Base-by-base conservation (phyloP, 805 yeast genomes). In the Candida sonorensis region DNA sequence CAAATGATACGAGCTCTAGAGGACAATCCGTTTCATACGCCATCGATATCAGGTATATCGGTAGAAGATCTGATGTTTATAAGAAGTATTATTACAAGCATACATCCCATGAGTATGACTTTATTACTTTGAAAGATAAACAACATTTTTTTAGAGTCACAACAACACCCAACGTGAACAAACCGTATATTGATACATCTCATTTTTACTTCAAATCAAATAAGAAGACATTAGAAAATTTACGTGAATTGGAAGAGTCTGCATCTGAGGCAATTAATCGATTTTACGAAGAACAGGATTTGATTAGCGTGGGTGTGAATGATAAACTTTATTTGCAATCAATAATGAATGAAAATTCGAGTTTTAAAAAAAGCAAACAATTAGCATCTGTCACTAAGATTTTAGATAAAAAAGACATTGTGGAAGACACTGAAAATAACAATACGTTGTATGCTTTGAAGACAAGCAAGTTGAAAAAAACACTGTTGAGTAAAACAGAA, bases 21-120 rank as follows among this genome's bases (percentile, higher is more conserved):
- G 68, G 53, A 15, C 44, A 46, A 18, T 69, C 76, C 23, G 53
- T 75, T n/a, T 57, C 68, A 18, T 75, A 75, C 44, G 60, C 72
- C 3, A 60, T 76, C 13, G 75, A 69, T 38, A 74, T 75, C n/a
- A 66, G 67, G 35, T 56, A 75, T 27, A 69, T 75, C 17, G 81
- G 77, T 32, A 59, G 63, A 35, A 53, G 57, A 2, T 52, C 57
- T n/a, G 56, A 56, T 9, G 24, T 30, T 12, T 49, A 50, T 30
- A 48, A 49, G 34, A 39, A 42, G 30, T 50, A 27, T 20, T 49
- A 49, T 31, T 28, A 31, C n/a, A 26, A 28, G 4, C 22, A 37
- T 23, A 42, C 49, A 4, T 28, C 39, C n/a, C 42, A 42, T 20
- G 49, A 52, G 11, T 49, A 41, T 40, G 49, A 48, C 17, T 46